phyloP scores from a whole-genome alignment of 257 asterid genomes.

The Plectranthus barbatus region DNA sequence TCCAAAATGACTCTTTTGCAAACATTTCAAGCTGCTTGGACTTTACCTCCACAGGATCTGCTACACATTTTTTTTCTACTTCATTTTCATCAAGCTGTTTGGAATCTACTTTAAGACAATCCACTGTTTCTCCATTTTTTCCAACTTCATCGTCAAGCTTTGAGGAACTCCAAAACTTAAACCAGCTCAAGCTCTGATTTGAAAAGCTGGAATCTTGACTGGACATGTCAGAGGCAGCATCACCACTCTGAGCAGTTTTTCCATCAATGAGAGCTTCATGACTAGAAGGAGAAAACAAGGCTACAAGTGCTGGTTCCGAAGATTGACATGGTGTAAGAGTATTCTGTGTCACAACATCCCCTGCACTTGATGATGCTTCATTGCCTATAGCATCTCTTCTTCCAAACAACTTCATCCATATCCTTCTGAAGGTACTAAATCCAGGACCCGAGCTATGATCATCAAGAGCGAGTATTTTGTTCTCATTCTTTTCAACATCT shows the following conservation, averaged over 20 bases:
- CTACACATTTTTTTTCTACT: not conserved
- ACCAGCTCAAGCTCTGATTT: constrained; percentile 24
- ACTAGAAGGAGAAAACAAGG: constrained; percentile 38
- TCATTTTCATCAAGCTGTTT: constrained; percentile 11
- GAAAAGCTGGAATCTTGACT: constrained; percentile 20
- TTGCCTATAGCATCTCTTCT: constrained; percentile 16
- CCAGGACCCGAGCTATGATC: constrained; percentile 24
- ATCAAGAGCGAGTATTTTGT: not conserved
- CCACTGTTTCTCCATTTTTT: constrained; percentile 20
- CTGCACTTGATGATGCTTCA: constrained; percentile 14
- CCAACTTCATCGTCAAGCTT: constrained; percentile 18
- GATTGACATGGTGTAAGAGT: constrained; percentile 8
- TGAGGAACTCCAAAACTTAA: constrained; percentile 32
- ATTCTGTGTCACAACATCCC: constrained; percentile 16
- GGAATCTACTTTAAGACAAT: constrained; percentile 1
- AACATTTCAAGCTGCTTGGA: constrained; percentile 25
- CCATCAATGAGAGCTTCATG: constrained; percentile 21
- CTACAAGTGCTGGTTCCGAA: constrained; percentile 14
- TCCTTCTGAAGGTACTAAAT: constrained; percentile 37
- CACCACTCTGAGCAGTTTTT: constrained; percentile 11
- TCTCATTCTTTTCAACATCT: constrained; percentile 13
- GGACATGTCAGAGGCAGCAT: constrained; percentile 16
- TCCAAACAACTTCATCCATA: constrained; percentile 50
- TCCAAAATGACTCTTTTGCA: constrained; percentile 60
- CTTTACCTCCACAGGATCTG: constrained; percentile 8